phyloP scores from a whole-genome alignment of 2,329 filamentous ascomycete species.

The Paramyrothecium roridum region DNA sequence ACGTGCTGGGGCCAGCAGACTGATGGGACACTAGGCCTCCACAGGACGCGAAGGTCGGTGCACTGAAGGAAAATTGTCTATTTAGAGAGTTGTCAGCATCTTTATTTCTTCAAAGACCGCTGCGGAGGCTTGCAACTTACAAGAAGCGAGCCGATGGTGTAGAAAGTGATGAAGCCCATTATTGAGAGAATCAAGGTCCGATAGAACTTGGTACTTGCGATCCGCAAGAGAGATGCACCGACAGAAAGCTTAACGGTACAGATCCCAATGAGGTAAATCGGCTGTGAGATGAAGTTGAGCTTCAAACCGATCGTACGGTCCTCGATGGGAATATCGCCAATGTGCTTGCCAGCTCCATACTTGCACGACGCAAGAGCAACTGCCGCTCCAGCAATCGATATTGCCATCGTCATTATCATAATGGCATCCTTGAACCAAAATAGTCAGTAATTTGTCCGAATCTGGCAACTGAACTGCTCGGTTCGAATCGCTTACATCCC shows the following conservation, averaged over 20 bases:
- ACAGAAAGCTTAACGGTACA: constrained; percentile 39
- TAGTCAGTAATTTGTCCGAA: not conserved
- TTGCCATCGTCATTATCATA: constrained; percentile 20
- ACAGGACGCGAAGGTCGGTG: constrained; percentile 38
- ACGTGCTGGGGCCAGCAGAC: constrained; percentile 38
- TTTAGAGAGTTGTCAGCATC: not conserved
- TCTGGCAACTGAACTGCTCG: too few relatives aligned
- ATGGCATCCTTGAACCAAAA: constrained; percentile 20
- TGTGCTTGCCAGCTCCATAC: constrained; percentile 42
- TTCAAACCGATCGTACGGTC: constrained; percentile 34
- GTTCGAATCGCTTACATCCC: constrained; percentile 34
- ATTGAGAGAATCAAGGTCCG: constrained; percentile 30
- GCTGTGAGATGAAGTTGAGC: constrained; percentile 40
- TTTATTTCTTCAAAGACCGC: not conserved
- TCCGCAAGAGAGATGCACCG: constrained; percentile 36
- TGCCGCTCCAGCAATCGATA: constrained; percentile 33
- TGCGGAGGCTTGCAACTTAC: constrained; percentile 16
- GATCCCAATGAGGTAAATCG: constrained; percentile 37
- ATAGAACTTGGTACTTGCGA: constrained; percentile 32
- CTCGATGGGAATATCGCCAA: constrained; percentile 32
- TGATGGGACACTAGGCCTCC: constrained; percentile 35
- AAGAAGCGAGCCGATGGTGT: constrained; percentile 31
- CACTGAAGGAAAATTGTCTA: constrained; percentile 46
- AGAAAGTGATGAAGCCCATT: constrained; percentile 31
- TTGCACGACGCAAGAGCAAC: constrained; percentile 36